Evolutionary conservation across 768 basidiomycete species (phyloP), one percentile per base, ranked within the genome.

Genomic region (Leccinum aurantiacum): DNA sequence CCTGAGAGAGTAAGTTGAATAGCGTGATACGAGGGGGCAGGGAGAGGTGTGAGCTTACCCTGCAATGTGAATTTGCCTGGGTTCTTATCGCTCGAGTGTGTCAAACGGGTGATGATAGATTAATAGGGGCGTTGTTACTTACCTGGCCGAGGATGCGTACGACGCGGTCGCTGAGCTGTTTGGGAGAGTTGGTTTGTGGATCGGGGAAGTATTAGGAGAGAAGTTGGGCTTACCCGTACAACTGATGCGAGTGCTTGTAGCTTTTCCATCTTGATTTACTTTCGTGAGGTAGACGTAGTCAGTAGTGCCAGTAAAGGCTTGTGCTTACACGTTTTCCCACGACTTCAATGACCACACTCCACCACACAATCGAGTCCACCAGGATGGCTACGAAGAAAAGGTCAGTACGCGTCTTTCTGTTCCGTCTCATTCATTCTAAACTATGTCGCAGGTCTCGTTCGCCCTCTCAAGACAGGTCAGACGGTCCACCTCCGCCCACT

Each of bases 11-110:
- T 1, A 13, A 47, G n/a, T 33, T 33, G 31, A 5, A 29, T 6
- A 6, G 2, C 15, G 11, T 9, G 8, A 0, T 29, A 2, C 27
- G 1, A 2, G 29, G 4, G 33, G 4, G 2, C 6, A 19, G 4
- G 17, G 13, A 0, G 11, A 9, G 3, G 13, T n/a, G 7, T 9
- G 1, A 7, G 13, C 31, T 52, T 37, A 88, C 91, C 93, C 79
- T 95, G 92, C 0, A 96, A 78, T 0, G 93, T 94, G 70, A 91
- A 94, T 66, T 90, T 87, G 3, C 93, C 89, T 8, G 93, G 92
- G 67, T 96, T 95, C 90, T 94, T 19, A 65, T 24, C 50, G 9
- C 24, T 50, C 53, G 50, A 41, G 25, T 1, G 44, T 2, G 50
- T 67, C 17, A 61, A 54, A 9, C 5, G 4, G 6, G 15, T 11